phyloP scores from a whole-genome alignment of 75 land plant species.

The Pinus taeda region DNA sequence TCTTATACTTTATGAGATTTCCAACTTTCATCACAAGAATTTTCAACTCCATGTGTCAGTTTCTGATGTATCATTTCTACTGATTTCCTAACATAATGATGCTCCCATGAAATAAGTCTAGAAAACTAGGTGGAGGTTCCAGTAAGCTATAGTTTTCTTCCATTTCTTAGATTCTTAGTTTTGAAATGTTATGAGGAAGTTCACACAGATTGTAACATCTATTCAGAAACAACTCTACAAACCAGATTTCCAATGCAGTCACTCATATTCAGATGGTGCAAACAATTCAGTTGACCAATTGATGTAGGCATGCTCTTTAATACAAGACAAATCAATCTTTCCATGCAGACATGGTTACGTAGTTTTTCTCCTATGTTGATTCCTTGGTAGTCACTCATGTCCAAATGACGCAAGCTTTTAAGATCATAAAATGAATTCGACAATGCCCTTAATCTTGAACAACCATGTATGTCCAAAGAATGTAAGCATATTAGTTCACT shows the following conservation, averaged over 20 bases:
- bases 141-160: constrained; percentile 8
- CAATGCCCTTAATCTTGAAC: background rate
- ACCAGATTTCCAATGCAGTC: background rate
- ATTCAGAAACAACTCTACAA: background rate
- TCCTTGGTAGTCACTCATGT: constrained; percentile 1
- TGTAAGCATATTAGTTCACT: background rate
- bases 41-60: too few relatives aligned
- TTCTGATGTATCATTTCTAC: too few relatives aligned
- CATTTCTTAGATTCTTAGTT: constrained; percentile 3
- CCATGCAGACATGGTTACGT: background rate
- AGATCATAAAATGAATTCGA: background rate
- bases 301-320: constrained; percentile 2
- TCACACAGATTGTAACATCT: constrained; percentile 10
- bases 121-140: background rate
- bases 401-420: background rate
- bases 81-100: background rate
- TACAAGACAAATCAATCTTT: background rate
- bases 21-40: too few relatives aligned
- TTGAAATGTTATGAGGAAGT: background rate
- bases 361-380: constrained; percentile 2
- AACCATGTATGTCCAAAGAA: constrained; percentile 1
- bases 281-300: background rate
- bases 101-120: constrained; percentile 2
- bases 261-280: background rate
- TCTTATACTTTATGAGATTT: too few relatives aligned